Evolutionary conservation across 805 yeast species (phyloP), one percentile per base, ranked within the genome.

Genomic region (Nakazawaea laoshanensis): DNA sequence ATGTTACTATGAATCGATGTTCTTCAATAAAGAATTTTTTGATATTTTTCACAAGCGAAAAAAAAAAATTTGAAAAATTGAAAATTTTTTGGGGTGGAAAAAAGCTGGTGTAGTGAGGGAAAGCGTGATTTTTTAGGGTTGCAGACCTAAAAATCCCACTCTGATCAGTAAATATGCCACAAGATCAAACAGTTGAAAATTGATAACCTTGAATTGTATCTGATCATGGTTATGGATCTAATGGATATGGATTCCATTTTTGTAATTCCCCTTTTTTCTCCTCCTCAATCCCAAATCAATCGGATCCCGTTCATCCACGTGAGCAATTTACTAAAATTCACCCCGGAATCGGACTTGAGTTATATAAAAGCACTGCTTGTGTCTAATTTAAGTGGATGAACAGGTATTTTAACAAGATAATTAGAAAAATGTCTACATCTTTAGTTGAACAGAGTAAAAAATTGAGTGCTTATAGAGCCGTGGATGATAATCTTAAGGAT

Each of bases 391-490:
- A 11, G 23, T 11, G 23, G 11, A 8, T 20, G 10, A 20, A 20
- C 11, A 20, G 23, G 11, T 7, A 8, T 20, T 20, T 20, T 20
- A 8, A 20, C 11, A 20, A 29, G 14, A 11, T 4, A n/a, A 19
- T 13, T 19, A 9, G 30, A 7, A 14, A 18, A 5, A 25, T 27
- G 30, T 13, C 27, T 9, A 29, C 19, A n/a, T 45, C 44, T 40
- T 53, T 67, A 29, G 66, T 86, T 33, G 96, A 88, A 59, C 61
- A 73, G 45, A 88, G 96, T n/a, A 89, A 89, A 55, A 74, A 84
- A 53, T 63, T 74, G 2, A 95, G 97, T 14, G 97, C 96, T 7
- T 86, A 79, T 63, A 64, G 68, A 35, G 98, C 99, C 2, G 95
- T 92, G 21, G 95, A 89, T 54, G 88, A 84, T 35, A 79, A 87